Evolutionary conservation across 495 filamentous ascomycete genomes (phyloP), one percentile per base, ranked within the genome.

Genomic region (Penicillium psychrofluorescens): DNA sequence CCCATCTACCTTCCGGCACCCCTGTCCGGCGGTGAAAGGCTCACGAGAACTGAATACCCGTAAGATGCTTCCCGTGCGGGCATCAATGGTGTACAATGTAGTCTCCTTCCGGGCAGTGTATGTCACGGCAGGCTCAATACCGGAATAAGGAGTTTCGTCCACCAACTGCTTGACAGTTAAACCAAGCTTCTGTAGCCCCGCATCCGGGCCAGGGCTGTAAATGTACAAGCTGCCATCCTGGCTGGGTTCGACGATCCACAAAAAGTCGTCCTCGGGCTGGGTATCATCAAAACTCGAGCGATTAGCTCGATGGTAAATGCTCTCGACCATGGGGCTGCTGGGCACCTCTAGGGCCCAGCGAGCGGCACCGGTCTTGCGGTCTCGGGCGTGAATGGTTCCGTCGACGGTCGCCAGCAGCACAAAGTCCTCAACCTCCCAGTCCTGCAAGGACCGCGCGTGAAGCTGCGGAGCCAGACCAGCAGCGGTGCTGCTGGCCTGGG

Each of bases 371-470:
- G 81, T 90, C 61, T 85, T 86, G 52, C 92, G 78, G 70, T 96
- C 89, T 68, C 82, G 80, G 58, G 94, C 92, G 74, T 95, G 86
- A 63, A 98, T 80, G 49, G 85, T 86, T 72, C 92, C 92, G 74
- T 97, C 88, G 75, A 98, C 85, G 78, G 94, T 97, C 85, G 94
- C 90, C 84, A 98, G 72, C 73, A 98, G 85, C 64, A 97, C 86
- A 81, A 96, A 94, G 72, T 97, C 90, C 85, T 97, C 91, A 69
- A 95, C 90, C 80, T 95, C 88, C 90, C 90, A 97, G 61, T 96
- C 92, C 78, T 94, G 84, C 77, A 97, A 67, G 67, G 82, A 90
- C 80, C 90, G 90, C 88, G 90, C 90, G 79, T 79, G 69, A 60
- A 79, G 80, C 78, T 80, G 84, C 79, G 85, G 79, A 70, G 84